phyloP scores from a whole-genome alignment of 2,329 filamentous ascomycete genomes.

The Botryosphaeria agaves region DNA sequence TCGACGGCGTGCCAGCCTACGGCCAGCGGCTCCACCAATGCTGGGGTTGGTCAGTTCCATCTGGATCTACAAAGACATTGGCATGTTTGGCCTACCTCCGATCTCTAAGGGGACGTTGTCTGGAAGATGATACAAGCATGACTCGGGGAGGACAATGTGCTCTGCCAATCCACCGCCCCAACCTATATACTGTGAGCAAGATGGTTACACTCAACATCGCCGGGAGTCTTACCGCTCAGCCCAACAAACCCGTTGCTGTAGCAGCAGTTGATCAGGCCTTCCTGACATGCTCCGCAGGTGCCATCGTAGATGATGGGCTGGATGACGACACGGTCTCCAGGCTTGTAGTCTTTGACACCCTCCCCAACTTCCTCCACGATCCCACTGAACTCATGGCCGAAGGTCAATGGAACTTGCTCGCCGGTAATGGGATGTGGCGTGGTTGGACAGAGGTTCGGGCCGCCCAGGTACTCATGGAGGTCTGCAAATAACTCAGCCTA shows the following conservation, averaged over 20 bases:
- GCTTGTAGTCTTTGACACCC: slow-evolving; percentile 29
- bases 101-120: slow-evolving; percentile 34
- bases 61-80: not conserved
- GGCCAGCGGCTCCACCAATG: slow-evolving; percentile 35
- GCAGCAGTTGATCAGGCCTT: slow-evolving; percentile 36
- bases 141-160: slow-evolving; percentile 31
- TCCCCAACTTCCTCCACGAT: slow-evolving; percentile 33
- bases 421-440: slow-evolving; percentile 37
- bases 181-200: slow-evolving; percentile 8
- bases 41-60: slow-evolving; percentile 9
- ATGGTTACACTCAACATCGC: not conserved
- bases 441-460: slow-evolving; percentile 30
- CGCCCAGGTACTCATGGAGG: slow-evolving; percentile 31
- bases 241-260: slow-evolving; percentile 37
- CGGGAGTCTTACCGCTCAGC: slow-evolving; percentile 20
- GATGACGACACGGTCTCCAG: slow-evolving; percentile 30
- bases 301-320: slow-evolving; percentile 39
- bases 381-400: slow-evolving; percentile 37
- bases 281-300: slow-evolving; percentile 32
- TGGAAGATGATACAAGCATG: slow-evolving; percentile 28
- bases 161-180: slow-evolving; percentile 37
- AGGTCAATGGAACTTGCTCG: slow-evolving; percentile 32
- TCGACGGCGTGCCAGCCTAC: slow-evolving; percentile 40
- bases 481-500: slow-evolving; percentile 8
- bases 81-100: slow-evolving; percentile 15